A percentile compares a stretch with the other conserved stretches of the same genome.
phyloP scores from a whole-genome alignment of 2,329 filamentous ascomycete species.

The Calonectria honghensis region DNA sequence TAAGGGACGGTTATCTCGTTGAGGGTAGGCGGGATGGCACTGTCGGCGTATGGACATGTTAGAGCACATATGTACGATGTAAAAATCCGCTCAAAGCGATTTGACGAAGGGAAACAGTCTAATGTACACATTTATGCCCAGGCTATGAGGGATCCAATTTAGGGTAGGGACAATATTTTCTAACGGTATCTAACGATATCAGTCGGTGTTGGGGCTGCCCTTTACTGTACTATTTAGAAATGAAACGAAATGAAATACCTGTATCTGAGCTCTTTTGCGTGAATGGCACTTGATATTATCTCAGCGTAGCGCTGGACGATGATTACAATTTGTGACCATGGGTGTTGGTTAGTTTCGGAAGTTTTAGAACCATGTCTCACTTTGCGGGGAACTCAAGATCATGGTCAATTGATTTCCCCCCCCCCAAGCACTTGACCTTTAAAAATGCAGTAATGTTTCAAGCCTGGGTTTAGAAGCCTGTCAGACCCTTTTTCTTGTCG shows the following conservation, averaged over 20 bases:
- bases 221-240: not conserved
- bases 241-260: not conserved
- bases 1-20: slow-evolving; percentile 95
- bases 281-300: not conserved
- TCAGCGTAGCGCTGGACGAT: not conserved
- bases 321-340: not conserved
- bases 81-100: slow-evolving; percentile 51
- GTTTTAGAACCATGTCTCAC: not conserved
- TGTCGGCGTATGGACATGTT: slow-evolving; percentile 93
- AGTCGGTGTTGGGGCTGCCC: not conserved
- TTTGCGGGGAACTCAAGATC: not conserved
- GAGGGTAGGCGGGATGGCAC: slow-evolving; percentile 92
- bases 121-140: slow-evolving; percentile 24
- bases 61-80: slow-evolving; percentile 54
- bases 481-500: not conserved
- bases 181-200: not conserved
- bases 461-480: not conserved
- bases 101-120: slow-evolving; percentile 30
- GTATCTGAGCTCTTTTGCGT: not conserved
- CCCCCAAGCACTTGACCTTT: not conserved
- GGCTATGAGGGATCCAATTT: not conserved
- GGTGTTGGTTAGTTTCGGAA: not conserved
- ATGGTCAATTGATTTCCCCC: not conserved
- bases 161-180: not conserved
- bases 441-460: not conserved